Percentiles rank a stretch among this genome's conserved stretches.
Conservation (phyloP, 192 early-diverging fungal genomes). For the Gryganskiella cystojenkinii region DNA sequence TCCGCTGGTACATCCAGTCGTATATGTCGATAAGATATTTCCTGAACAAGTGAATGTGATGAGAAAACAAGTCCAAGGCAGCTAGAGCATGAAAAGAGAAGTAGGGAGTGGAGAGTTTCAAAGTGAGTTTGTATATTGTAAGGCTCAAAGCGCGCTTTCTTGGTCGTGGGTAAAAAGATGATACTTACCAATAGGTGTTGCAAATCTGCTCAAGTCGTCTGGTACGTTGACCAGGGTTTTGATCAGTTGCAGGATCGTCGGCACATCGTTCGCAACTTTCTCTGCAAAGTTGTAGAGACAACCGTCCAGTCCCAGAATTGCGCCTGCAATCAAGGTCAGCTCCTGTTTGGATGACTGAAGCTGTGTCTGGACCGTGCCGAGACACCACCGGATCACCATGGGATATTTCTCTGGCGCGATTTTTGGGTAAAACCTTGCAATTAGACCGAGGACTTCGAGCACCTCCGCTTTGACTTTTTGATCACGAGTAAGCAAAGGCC, state of each 20-base stretch:
- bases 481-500: too few species aligned
- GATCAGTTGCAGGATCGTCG: conserved; percentile 30
- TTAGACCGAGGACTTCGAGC: conserved; percentile 55
- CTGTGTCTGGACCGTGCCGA: conserved; percentile 41
- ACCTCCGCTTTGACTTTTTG: conserved; percentile 56
- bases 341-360: conserved; percentile 43
- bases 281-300: conserved; percentile 36
- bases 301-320: conserved; percentile 46
- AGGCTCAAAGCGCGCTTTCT: too few species aligned
- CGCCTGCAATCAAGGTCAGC: conserved; percentile 29
- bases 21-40: conserved; percentile 38
- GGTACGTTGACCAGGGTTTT: conserved; percentile 53
- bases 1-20: conserved; percentile 35
- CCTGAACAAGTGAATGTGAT: conserved; percentile 51
- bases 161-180: too few species aligned
- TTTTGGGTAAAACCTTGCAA: conserved; percentile 52
- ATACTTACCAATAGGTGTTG: conserved; percentile 42
- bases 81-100: conserved; percentile 19
- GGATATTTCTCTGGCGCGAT: conserved; percentile 4
- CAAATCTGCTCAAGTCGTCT: conserved; percentile 52
- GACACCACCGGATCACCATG: conserved; percentile 44
- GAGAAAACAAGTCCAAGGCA: conserved; percentile 47
- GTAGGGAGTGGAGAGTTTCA: neutral
- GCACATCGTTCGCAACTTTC: conserved; percentile 25
- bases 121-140: too few species aligned